Conservation (phyloP, 306 rosid genomes). For the Cucumis hystrix region DNA sequence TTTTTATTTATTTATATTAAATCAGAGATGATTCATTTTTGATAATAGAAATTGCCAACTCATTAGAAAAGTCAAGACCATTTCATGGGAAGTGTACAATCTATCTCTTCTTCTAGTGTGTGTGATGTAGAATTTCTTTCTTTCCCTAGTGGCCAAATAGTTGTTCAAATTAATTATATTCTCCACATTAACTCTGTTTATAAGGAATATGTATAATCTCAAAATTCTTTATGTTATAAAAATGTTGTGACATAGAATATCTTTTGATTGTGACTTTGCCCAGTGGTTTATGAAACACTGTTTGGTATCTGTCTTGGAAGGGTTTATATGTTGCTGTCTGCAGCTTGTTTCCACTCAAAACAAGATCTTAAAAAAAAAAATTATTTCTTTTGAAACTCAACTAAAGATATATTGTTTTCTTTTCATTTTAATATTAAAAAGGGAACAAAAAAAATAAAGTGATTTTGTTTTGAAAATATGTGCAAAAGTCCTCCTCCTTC, state of each 20-base stretch:
- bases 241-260: conserved; percentile 7
- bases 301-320: neutral
- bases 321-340: neutral
- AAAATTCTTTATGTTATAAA: conserved; percentile 2
- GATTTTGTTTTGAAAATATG: neutral
- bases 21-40: neutral
- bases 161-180: neutral
- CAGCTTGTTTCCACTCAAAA: neutral
- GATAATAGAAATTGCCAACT: neutral
- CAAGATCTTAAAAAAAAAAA: neutral
- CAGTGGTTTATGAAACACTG: neutral
- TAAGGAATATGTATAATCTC: neutral
- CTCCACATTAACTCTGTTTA: neutral
- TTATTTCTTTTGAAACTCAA: neutral
- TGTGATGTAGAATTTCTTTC: neutral
- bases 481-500: neutral
- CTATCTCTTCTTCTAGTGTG: neutral
- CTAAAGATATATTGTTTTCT: neutral
- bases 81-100: neutral
- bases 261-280: conserved; percentile 5
- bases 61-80: conserved; percentile 6
- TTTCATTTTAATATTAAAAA: neutral
- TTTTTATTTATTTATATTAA: neutral
- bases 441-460: neutral
- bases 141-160: neutral